Percentiles rank a stretch among this genome's conserved stretches.
These are phyloP conservation scores for Gastroboletus turbinatus DNA, from an alignment of 1,284 basidiomycete genomes.

Conservation along the genomic window DNA sequence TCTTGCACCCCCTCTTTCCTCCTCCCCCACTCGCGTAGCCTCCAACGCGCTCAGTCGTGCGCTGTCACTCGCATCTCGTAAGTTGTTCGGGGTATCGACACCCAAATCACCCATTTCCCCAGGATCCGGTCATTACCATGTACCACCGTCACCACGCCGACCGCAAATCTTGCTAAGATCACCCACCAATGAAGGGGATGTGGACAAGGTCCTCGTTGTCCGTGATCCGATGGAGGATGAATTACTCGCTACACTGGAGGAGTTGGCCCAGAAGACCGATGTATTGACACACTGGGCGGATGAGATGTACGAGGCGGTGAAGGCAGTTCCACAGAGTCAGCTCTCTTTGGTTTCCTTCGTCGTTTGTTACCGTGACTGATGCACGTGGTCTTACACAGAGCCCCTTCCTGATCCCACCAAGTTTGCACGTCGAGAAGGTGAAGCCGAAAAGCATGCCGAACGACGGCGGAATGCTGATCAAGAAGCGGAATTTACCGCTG, in stretches of 20 bases:
- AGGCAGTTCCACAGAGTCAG: constrained; percentile 74
- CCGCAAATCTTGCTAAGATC: constrained; percentile 44
- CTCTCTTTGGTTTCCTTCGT: constrained; percentile 16
- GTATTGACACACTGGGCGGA: constrained; percentile 93
- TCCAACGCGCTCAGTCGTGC: constrained; percentile 83
- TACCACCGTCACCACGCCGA: constrained; percentile 52
- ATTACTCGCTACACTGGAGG: constrained; percentile 76
- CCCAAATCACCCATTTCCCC: constrained; percentile 40
- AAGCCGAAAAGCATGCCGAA: constrained; percentile 65
- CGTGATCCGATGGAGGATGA: constrained; percentile 83
- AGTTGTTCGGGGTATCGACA: constrained; percentile 72
- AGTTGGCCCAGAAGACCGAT: constrained; percentile 93
- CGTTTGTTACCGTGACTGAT: constrained; percentile 5
- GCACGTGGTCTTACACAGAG: constrained; percentile 42
- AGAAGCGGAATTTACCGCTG: constrained; percentile 76
- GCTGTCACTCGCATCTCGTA: constrained; percentile 86
- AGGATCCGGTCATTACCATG: constrained; percentile 37
- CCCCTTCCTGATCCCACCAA: constrained; percentile 73
- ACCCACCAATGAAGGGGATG: constrained; percentile 39
- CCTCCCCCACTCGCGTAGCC: constrained; percentile 62
- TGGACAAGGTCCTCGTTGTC: constrained; percentile 27
- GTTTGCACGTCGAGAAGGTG: constrained; percentile 68
- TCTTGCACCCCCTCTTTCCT: constrained; percentile 51
- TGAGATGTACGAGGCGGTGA: constrained; percentile 84
- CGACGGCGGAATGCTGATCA: constrained; percentile 66